Conservation (phyloP, 768 basidiomycete genomes). For the Auricularia sp. region DNA sequence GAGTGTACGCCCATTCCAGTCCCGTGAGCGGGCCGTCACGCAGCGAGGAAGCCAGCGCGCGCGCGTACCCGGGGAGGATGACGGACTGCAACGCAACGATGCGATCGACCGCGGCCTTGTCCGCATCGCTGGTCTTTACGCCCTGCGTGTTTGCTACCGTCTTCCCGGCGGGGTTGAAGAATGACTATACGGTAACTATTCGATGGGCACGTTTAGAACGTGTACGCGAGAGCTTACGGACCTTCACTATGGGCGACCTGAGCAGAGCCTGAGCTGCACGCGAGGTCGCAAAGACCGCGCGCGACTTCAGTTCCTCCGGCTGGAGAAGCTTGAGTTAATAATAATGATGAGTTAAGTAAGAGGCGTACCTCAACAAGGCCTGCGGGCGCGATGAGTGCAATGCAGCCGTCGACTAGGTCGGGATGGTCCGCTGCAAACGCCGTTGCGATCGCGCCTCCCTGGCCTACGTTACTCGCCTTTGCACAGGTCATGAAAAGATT, state of each 20-base stretch:
- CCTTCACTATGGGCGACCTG: background rate
- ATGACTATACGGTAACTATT: background rate
- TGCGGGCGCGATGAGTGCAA: constrained; percentile 58
- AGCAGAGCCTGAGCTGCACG: too few species aligned
- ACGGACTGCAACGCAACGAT: constrained; percentile 4
- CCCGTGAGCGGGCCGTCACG: constrained; percentile 18
- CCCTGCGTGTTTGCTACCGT: background rate
- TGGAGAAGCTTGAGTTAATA: too few species aligned
- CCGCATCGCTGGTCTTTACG: too few species aligned
- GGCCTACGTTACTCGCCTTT: background rate
- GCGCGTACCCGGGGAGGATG: constrained; percentile 10
- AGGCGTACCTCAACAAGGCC: constrained; percentile 43
- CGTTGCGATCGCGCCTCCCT: constrained; percentile 69
- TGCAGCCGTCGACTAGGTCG: constrained; percentile 52
- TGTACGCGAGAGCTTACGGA: background rate
- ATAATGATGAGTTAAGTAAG: too few species aligned
- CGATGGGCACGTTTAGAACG: too few species aligned
- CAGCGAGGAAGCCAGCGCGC: constrained; percentile 13
- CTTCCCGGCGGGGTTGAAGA: background rate
- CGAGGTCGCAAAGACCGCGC: too few species aligned
- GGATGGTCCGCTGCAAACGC: constrained; percentile 67
- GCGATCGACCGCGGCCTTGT: background rate
- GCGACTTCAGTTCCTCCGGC: constrained; percentile 14
- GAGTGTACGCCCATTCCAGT: constrained; percentile 16
- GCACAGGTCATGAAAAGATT: background rate